phyloP scores from a whole-genome alignment of 805 yeast genomes.

The Saccharomyces paradoxus region DNA sequence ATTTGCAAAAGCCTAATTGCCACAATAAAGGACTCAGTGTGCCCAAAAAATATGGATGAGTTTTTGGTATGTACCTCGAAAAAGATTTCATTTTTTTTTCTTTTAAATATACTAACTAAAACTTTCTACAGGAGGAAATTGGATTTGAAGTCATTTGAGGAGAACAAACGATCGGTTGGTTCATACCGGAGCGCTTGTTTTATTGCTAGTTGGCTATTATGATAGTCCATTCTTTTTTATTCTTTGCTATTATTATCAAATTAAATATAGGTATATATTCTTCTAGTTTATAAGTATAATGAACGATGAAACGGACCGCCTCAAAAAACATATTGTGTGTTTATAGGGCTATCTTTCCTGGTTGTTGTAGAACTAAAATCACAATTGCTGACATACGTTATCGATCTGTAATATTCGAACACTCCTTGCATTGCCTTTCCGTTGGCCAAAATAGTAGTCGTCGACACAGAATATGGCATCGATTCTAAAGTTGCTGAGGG shows the following conservation, averaged over 20 bases:
- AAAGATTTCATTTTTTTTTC: neutral
- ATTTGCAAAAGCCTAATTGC: slow-evolving; percentile 12
- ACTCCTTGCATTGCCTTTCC: slow-evolving; percentile 16
- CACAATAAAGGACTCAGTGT: slow-evolving; percentile 22
- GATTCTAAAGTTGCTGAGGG: slow-evolving; percentile 19
- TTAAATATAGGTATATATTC: neutral
- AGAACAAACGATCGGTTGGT: neutral
- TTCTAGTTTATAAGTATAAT: neutral
- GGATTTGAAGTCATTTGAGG: slow-evolving; percentile 15
- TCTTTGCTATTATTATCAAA: neutral
- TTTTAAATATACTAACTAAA: slow-evolving; percentile 1
- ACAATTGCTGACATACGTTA: slow-evolving; percentile 21
- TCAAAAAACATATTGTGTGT: neutral
- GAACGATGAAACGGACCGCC: neutral
- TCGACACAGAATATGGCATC: slow-evolving; percentile 19
- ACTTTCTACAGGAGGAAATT: slow-evolving; percentile 17
- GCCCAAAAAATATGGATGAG: slow-evolving; percentile 19
- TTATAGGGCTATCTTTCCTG: neutral
- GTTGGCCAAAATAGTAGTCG: slow-evolving; percentile 11
- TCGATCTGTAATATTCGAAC: slow-evolving; percentile 18
- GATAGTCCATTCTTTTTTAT: neutral
- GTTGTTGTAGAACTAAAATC: slow-evolving; percentile 5
- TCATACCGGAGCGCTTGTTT: neutral
- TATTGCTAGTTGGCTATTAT: neutral
- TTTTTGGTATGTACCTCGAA: slow-evolving; percentile 16